Evolutionary conservation across 305 asterid species (phyloP).

Genomic region (Coffea humblotiana): DNA sequence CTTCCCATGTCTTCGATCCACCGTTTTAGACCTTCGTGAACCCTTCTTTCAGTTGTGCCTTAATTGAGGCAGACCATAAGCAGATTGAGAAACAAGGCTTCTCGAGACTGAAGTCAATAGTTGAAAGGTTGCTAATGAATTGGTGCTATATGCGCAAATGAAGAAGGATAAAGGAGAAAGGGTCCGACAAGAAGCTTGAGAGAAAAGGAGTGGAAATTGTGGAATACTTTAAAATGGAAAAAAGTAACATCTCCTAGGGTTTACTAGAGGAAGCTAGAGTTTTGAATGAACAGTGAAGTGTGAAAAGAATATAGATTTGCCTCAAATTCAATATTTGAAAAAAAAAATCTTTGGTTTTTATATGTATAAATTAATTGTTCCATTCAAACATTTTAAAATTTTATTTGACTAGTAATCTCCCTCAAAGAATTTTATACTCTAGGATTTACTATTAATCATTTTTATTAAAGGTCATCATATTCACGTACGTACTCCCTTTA

Average conservation of each 20-base stretch:
- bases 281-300: background rate
- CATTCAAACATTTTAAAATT: background rate
- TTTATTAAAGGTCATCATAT: too few species aligned
- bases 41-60: background rate
- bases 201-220: background rate
- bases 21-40: constrained; percentile 1
- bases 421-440: background rate
- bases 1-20: constrained; percentile 64
- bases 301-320: background rate
- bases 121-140: background rate
- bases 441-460: too few species aligned
- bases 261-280: background rate
- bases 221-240: background rate
- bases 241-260: background rate
- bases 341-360: background rate
- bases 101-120: background rate
- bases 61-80: background rate
- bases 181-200: background rate
- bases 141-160: background rate
- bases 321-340: background rate
- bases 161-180: background rate
- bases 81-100: background rate
- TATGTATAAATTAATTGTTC: background rate
- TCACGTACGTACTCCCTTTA: too few species aligned
- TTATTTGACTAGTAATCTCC: background rate